These are phyloP conservation scores for Cornus suecica DNA, from an alignment of 148 eudicot genomes.

Conservation along the genomic window DNA sequence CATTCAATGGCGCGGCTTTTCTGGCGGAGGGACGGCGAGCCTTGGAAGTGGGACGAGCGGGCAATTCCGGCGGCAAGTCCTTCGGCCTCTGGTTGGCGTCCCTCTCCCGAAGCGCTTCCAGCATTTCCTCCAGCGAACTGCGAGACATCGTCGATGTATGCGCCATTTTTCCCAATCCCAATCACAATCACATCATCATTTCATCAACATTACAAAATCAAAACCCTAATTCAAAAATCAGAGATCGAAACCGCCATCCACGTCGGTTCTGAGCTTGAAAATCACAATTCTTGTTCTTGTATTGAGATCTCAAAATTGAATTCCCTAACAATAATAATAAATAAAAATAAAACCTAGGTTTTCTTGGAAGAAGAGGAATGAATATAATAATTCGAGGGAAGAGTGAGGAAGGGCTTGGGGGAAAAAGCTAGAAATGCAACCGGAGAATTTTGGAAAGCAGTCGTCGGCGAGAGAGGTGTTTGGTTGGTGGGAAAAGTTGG, in stretches of 20 bases:
- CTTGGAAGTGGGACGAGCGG: constrained; percentile 61
- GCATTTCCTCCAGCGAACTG: constrained; percentile 90
- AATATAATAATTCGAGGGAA: not conserved
- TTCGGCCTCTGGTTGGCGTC: constrained; percentile 47
- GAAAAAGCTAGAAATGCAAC: not conserved
- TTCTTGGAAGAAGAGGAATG: too few species aligned
- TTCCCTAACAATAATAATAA: not conserved
- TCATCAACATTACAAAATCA: not conserved
- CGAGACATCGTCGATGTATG: constrained; percentile 39
- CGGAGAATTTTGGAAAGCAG: not conserved
- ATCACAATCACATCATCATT: not conserved
- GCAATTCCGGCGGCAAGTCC: constrained; percentile 84
- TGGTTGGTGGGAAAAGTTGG: not conserved
- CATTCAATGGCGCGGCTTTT: constrained; percentile 47
- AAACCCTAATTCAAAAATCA: constrained; percentile 7
- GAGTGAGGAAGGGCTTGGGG: not conserved
- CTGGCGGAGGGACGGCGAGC: constrained; percentile 60
- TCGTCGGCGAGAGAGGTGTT: not conserved
- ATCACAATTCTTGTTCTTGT: not conserved
- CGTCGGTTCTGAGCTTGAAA: not conserved
- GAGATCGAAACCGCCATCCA: not conserved
- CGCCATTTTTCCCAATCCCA: constrained; percentile 24
- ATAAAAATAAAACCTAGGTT: not conserved
- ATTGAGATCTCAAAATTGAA: not conserved
- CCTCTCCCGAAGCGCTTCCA: constrained; percentile 56